These are phyloP conservation scores for Cercospora brassicicola DNA, from an alignment of 2,329 filamentous ascomycete species.

Conservation along the genomic window DNA sequence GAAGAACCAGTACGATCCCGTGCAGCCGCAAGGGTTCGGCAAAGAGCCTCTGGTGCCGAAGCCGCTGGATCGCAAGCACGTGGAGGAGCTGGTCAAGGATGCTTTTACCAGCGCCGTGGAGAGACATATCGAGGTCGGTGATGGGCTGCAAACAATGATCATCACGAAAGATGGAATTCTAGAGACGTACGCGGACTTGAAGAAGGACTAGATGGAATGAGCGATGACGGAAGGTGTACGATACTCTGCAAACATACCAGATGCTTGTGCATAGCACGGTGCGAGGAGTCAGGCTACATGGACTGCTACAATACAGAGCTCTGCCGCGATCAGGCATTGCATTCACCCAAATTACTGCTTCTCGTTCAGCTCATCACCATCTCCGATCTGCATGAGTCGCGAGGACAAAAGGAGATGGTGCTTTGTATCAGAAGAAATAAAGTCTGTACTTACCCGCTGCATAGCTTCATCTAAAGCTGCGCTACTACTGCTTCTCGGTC, in stretches of 20 bases:
- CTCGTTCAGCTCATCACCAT: background rate
- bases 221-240: slow-evolving; percentile 10
- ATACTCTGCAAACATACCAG: slow-evolving; percentile 15
- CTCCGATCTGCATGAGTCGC: background rate
- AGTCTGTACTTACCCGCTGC: background rate
- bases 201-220: slow-evolving; percentile 68
- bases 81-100: slow-evolving; percentile 89
- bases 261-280: slow-evolving; percentile 20
- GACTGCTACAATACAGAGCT: background rate
- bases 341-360: background rate
- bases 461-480: background rate
- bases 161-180: slow-evolving; percentile 86
- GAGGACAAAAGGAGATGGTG: background rate
- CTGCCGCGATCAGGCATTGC: background rate
- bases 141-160: slow-evolving; percentile 91
- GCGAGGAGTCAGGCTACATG: slow-evolving; percentile 14
- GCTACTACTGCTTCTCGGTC: background rate
- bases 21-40: slow-evolving; percentile 78
- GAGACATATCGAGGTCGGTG: slow-evolving; percentile 98
- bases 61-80: slow-evolving; percentile 69
- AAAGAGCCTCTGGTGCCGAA: slow-evolving; percentile 68
- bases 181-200: slow-evolving; percentile 79
- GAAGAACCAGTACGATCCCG: slow-evolving; percentile 96
- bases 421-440: background rate
- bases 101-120: slow-evolving; percentile 97